Conservation (phyloP, 495 filamentous ascomycete species). For the Aspergillus coremiiformis region DNA sequence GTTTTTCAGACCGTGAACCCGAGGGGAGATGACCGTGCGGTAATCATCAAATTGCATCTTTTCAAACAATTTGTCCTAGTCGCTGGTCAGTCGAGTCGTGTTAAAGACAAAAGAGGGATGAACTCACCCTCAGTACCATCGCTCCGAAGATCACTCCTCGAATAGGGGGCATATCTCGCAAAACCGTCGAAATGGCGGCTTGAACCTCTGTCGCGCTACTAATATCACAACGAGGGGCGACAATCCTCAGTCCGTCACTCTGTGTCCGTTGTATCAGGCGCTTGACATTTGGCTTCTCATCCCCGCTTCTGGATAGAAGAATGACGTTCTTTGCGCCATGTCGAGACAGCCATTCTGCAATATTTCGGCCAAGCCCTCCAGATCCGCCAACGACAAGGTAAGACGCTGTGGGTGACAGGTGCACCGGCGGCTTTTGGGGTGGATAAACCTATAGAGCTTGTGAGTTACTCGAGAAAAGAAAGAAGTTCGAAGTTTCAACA, state of each 20-base stretch:
- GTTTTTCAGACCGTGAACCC: constrained; percentile 46
- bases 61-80: constrained; percentile 35
- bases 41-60: constrained; percentile 42
- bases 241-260: constrained; percentile 20
- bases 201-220: constrained; percentile 14
- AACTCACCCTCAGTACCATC: constrained; percentile 33
- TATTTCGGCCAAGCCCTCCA: constrained; percentile 54
- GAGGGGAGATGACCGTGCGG: constrained; percentile 32
- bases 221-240: constrained; percentile 25
- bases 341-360: constrained; percentile 52
- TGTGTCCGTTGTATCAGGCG: constrained; percentile 33
- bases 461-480: no score
- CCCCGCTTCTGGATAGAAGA: constrained; percentile 35
- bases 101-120: not conserved
- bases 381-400: constrained; percentile 46
- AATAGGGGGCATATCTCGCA: constrained; percentile 20
- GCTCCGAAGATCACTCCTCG: constrained; percentile 35
- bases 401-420: constrained; percentile 22
- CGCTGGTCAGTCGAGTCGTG: not conserved
- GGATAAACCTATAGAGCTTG: constrained; percentile 17
- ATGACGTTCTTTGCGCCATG: constrained; percentile 53
- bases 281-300: constrained; percentile 16
- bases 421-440: constrained; percentile 13
- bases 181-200: constrained; percentile 8
- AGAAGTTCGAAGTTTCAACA: no score